A percentile compares a stretch with the other conserved stretches of the same genome.
Evolutionary conservation across 2,329 filamentous ascomycete genomes (phyloP).

Genomic region (Uncinocarpus reesii): DNA sequence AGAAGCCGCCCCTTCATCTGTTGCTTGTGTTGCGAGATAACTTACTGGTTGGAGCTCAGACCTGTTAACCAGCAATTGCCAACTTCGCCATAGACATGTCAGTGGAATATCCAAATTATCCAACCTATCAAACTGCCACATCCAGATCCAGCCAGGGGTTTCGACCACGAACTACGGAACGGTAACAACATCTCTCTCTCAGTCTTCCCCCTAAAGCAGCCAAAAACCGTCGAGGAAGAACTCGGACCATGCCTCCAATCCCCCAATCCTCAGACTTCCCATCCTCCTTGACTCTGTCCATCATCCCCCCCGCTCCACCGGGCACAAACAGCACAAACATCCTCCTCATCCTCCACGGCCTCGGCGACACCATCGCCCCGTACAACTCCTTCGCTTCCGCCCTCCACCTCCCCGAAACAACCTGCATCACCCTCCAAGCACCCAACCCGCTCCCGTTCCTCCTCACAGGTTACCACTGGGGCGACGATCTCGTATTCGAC

Average conservation of each 20-base stretch:
- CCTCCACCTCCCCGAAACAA: constrained; percentile 65
- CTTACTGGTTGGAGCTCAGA: no score
- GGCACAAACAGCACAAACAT: constrained; percentile 61
- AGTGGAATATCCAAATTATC: no score
- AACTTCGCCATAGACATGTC: no score
- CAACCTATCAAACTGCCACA: no score
- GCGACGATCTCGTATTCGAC: constrained; percentile 53
- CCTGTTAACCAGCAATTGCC: no score
- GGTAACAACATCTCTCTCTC: no score
- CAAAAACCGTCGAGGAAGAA: neutral
- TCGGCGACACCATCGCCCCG: constrained; percentile 62
- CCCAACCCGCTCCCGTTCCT: constrained; percentile 58
- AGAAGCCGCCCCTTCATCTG: no score
- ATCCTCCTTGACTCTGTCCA: constrained; percentile 29
- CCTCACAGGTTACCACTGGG: constrained; percentile 59
- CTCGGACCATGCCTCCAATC: constrained; percentile 27
- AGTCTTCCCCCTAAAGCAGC: neutral
- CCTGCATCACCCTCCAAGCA: constrained; percentile 63
- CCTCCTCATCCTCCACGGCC: constrained; percentile 71
- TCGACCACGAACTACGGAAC: no score
- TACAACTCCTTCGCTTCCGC: constrained; percentile 60
- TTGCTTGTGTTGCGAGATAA: no score
- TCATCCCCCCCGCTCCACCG: constrained; percentile 34
- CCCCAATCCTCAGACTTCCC: constrained; percentile 38
- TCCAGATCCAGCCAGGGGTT: no score